Base-by-base conservation (phyloP, 257 asterid species). In the Jaltomata sinuosa region DNA sequence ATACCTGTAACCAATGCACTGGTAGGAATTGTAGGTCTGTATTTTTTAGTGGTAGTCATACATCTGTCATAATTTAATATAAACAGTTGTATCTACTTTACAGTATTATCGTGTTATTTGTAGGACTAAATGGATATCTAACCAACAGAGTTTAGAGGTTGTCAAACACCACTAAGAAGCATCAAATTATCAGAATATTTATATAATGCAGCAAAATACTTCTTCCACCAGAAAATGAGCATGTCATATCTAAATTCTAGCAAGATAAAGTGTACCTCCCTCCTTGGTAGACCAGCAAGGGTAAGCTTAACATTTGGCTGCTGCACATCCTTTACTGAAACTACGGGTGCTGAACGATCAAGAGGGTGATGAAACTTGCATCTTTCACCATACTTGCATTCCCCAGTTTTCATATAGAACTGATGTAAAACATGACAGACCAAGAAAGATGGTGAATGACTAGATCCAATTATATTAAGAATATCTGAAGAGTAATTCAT, bases 331-430 rank as follows among this genome's bases (percentile, higher is more conserved):
- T 54, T 61, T 53, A 84, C 86, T 50, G 90, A 84, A 78, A 87
- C 83, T 32, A 72, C 61, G 49, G 93, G 87, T 55, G 91, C 89
- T 64, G 95, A 84, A 68, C 94, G 94, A 85, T 95, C 97, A 65
- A 93, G 59, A 64, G 99, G 99, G 87, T 96, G 99, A 89, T 96
- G 97, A 91, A 89, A 96, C 91, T 49, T 94, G 94, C 99, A 96
- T 91, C 47, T 94, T 38, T 87, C 90, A 31, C 92, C 98, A 87
- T 89, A 94, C 91, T 93, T 96, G 93, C 99, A 96, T 52, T 87
- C 90, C 86, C 99, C 99, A 53, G 96, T 94, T 91, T 94, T 96
- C 98, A 96, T 93, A 89, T 94, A 96, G 92, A 87, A 96, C 99
- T 95, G 50, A 84, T 86, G 80, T 82, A 74, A 53, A 57, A 62